Percentiles rank a stretch among this genome's conserved stretches.
phyloP scores from a whole-genome alignment of 768 basidiomycete genomes.

The Psilocybe subaeruginosa region DNA sequence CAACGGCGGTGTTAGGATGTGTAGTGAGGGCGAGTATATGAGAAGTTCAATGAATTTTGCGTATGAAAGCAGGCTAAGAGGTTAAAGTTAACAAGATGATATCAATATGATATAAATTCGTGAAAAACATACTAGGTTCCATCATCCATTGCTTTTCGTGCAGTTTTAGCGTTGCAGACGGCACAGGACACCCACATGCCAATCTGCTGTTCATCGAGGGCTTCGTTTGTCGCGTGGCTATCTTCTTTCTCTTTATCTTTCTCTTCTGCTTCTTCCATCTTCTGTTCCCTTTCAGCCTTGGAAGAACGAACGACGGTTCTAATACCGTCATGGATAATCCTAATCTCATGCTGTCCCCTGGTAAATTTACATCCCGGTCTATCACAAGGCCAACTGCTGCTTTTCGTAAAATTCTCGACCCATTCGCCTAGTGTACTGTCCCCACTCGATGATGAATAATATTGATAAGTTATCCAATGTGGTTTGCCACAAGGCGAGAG shows the following conservation, averaged over 20 bases:
- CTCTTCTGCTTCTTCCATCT: conserved; percentile 11
- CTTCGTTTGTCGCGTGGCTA: not conserved
- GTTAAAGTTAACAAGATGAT: too few species aligned
- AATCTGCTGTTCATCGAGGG: conserved; percentile 27
- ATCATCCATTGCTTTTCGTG: conserved; percentile 40
- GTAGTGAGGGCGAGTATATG: conserved; percentile 45
- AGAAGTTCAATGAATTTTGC: conserved; percentile 61
- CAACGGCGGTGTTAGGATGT: conserved; percentile 35
- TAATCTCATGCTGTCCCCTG: conserved; percentile 45
- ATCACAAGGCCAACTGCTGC: conserved; percentile 38
- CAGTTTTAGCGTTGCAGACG: conserved; percentile 43
- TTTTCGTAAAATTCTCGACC: conserved; percentile 34
- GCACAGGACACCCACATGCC: conserved; percentile 44
- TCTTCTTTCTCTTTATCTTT: not conserved
- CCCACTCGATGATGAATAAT: conserved; percentile 37
- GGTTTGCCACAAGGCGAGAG: conserved; percentile 47
- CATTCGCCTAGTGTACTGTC: conserved; percentile 47
- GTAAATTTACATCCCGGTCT: conserved; percentile 35
- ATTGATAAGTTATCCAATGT: conserved; percentile 53
- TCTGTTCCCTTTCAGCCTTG: conserved; percentile 1
- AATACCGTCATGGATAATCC: conserved; percentile 43
- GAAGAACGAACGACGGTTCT: conserved; percentile 30
- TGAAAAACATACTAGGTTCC: conserved; percentile 53
- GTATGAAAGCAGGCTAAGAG: conserved; percentile 51
- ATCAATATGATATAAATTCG: too few species aligned